Percentiles rank a stretch among this genome's conserved stretches.
Evolutionary conservation across 1,284 basidiomycete genomes (phyloP).

Genomic region (Fomitiporia mediterranea): DNA sequence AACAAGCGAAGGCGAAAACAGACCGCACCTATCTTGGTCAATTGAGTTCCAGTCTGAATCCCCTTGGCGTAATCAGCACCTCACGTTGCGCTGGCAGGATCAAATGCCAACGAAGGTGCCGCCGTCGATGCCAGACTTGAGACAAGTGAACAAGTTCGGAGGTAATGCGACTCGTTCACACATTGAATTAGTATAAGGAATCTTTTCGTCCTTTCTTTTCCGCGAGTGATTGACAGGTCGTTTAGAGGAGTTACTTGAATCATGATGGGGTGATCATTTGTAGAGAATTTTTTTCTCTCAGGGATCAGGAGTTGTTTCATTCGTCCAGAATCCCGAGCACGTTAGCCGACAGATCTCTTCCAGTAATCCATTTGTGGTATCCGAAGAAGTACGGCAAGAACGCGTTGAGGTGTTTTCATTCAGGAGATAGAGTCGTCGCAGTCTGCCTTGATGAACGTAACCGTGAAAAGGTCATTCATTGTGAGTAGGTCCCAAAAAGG

Average conservation of each 20-base stretch:
- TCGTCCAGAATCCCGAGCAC: no score
- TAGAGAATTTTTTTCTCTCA: not conserved
- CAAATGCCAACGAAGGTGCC: not conserved
- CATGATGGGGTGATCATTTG: not conserved
- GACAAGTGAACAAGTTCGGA: not conserved
- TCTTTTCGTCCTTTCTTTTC: not conserved
- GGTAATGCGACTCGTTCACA: not conserved
- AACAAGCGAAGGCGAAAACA: not conserved
- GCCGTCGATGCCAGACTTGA: not conserved
- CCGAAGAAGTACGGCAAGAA: no score
- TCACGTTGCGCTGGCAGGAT: not conserved
- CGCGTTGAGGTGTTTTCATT: no score
- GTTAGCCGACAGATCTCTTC: not conserved
- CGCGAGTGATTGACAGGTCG: not conserved
- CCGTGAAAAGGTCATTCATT: not conserved
- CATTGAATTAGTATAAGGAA: not conserved
- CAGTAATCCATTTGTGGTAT: no score
- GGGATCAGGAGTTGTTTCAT: not conserved
- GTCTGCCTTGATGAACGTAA: no score
- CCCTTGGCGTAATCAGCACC: not conserved
- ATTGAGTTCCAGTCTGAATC: not conserved
- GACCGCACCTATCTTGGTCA: no score
- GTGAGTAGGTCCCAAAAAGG: not conserved
- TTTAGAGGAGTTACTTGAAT: not conserved
- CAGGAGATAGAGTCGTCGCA: no score